Base-by-base conservation (phyloP, 495 filamentous ascomycete species). In the Aspergillus avenaceus region DNA sequence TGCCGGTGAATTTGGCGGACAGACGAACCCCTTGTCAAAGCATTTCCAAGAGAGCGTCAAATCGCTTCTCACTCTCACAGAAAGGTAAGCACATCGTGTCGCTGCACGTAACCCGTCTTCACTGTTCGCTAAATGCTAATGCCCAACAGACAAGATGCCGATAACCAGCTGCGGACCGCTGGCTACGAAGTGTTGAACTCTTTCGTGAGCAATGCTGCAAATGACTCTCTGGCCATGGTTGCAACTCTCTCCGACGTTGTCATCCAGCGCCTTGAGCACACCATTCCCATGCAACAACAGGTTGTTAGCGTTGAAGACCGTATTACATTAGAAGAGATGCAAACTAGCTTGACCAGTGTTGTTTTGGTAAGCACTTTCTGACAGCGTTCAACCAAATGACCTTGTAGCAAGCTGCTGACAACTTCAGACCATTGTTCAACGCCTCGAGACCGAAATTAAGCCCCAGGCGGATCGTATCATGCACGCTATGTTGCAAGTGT, bases 111-210 rank as follows among this genome's bases (percentile, higher is more conserved):
- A 27, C 42, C n/a, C 19, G 12, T 28, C 3, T 44, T 36, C 3
- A 36, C n/a, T 36, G 9, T 13, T 21, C 18, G n/a, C 36, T 41
- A 25, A 24, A 24, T 49, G 54, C 52, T 56, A 52, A 61, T 44
- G 40, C 45, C 18, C 3, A 36, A 1, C 48, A 83, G 81, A 59
- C 70, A 78, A 55, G 89, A 90, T 64, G 78, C 83, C n/a, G 95
- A 98, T 57, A 89, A 90, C 54, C 81, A 91, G 60, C 84, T 97
- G n/a, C 87, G 93, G 45, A 97, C 93, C 53, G 95, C 93, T 41
- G 91, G 92, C n/a, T 98, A 98, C 58, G 93, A 98, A 66, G 93
- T 98, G 34, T 79, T 98, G 27, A 95, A 91, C 69, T 84, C 88
- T 0, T 97, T 97, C 59, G 88, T 97, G 41, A 84, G 84, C 48